Percentiles rank a stretch among this genome's conserved stretches.
Evolutionary conservation across 192 early-diverging fungal genomes (phyloP).

Genomic region (Entophlyctis luteolus): DNA sequence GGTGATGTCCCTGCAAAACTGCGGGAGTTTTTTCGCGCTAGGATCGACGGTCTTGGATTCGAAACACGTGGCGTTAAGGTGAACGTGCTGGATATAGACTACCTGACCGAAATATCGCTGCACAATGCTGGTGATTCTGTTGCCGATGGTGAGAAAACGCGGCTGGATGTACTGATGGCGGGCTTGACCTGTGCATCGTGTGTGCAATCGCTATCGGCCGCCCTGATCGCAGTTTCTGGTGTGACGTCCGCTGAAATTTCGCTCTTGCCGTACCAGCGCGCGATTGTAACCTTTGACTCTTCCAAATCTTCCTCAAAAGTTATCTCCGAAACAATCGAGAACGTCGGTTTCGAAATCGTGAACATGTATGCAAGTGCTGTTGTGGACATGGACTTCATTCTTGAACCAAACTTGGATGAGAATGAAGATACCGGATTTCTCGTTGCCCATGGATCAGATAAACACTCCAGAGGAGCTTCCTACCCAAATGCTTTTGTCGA

Average conservation of each 20-base stretch:
- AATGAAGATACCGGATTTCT: too few relatives aligned
- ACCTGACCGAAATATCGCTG: neutral
- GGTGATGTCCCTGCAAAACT: neutral
- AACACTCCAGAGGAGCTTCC: neutral
- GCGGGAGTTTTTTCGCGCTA: neutral
- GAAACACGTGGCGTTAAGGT: neutral
- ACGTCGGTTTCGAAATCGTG: constrained; percentile 70
- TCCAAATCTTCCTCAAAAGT: constrained; percentile 23
- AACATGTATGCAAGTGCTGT: neutral
- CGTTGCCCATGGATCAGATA: neutral
- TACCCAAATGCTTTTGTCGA: neutral
- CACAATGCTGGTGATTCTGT: neutral
- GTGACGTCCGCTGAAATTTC: constrained; percentile 63
- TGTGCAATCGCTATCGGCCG: constrained; percentile 63
- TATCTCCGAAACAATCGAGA: constrained; percentile 59
- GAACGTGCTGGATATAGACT: too few relatives aligned
- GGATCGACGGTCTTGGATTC: constrained; percentile 12
- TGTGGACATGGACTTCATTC: too few relatives aligned
- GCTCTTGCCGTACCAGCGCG: constrained; percentile 61
- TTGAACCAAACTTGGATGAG: too few relatives aligned
- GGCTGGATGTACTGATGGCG: constrained; percentile 54
- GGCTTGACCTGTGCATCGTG: constrained; percentile 90
- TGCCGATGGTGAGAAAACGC: too few relatives aligned
- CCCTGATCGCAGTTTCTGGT: constrained; percentile 47
- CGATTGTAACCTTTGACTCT: constrained; percentile 47